Percentiles rank a stretch among this genome's conserved stretches.
These are phyloP conservation scores for Nakaseomyces glabratus DNA, from an alignment of 1,139 yeast species.

Conservation along the genomic window DNA sequence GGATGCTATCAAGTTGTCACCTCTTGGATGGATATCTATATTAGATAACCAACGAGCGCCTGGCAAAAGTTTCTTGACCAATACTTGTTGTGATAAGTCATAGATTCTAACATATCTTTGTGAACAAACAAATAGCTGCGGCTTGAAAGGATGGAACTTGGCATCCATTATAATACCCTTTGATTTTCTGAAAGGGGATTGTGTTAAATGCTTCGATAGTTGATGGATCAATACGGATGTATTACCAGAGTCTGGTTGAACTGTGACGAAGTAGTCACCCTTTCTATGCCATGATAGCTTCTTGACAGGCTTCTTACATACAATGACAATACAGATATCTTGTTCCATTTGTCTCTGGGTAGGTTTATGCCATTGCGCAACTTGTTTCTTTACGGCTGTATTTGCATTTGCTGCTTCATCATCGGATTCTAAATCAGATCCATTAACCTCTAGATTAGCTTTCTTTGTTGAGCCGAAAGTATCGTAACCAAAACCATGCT, in stretches of 20 bases:
- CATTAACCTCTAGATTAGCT: slow-evolving; percentile 39
- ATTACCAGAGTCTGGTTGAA: slow-evolving; percentile 82
- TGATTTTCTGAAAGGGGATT: slow-evolving; percentile 88
- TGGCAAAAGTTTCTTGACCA: slow-evolving; percentile 78
- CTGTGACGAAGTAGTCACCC: slow-evolving; percentile 94
- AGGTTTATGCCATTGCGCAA: slow-evolving; percentile 83
- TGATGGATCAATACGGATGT: slow-evolving; percentile 91
- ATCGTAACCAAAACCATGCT: slow-evolving; percentile 88
- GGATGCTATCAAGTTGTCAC: slow-evolving; percentile 87
- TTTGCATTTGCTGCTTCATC: slow-evolving; percentile 31
- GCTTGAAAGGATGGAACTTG: slow-evolving; percentile 92
- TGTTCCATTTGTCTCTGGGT: slow-evolving; percentile 48
- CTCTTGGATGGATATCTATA: slow-evolving; percentile 91
- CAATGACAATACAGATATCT: slow-evolving; percentile 70
- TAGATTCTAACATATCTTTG: slow-evolving; percentile 87
- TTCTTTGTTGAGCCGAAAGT: slow-evolving; percentile 55
- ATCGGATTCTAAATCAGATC: slow-evolving; percentile 35
- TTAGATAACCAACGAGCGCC: slow-evolving; percentile 94
- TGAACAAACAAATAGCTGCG: slow-evolving; percentile 87
- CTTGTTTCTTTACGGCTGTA: slow-evolving; percentile 40
- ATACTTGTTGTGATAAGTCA: slow-evolving; percentile 77
- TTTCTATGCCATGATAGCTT: slow-evolving; percentile 91
- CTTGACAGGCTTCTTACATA: slow-evolving; percentile 62
- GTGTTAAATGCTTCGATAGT: slow-evolving; percentile 89
- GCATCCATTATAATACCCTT: slow-evolving; percentile 95